phyloP scores from a whole-genome alignment of 768 basidiomycete genomes.

The Trametes cingulata region DNA sequence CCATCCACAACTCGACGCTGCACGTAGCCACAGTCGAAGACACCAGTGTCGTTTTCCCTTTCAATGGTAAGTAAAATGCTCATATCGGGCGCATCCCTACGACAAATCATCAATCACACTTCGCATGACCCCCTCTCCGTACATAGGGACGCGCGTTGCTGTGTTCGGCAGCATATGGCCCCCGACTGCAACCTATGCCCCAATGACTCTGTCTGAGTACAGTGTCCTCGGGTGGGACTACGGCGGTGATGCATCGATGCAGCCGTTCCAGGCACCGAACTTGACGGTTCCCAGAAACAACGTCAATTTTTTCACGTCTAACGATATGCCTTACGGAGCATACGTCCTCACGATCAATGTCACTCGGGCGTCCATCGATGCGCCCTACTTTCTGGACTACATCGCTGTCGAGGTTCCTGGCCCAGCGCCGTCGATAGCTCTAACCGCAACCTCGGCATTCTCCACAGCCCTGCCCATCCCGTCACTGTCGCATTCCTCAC shows the following conservation, averaged over 20 bases:
- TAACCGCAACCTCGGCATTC: too few relatives aligned
- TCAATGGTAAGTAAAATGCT: too few relatives aligned
- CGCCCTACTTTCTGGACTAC: slow-evolving; percentile 5
- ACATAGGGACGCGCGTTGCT: not conserved
- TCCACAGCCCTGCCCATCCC: too few relatives aligned
- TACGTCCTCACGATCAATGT: slow-evolving; percentile 10
- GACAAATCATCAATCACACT: too few relatives aligned
- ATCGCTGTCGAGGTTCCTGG: slow-evolving; percentile 2
- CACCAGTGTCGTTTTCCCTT: not conserved
- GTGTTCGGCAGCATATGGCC: slow-evolving; percentile 2
- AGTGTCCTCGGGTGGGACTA: not conserved
- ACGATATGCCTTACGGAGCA: not conserved
- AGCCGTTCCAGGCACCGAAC: not conserved
- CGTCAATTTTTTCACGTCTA: slow-evolving; percentile 2
- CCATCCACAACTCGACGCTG: slow-evolving; percentile 1
- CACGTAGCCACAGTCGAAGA: not conserved
- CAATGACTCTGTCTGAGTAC: not conserved
- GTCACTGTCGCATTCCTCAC: too few relatives aligned
- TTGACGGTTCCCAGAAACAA: not conserved
- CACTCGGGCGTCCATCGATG: not conserved
- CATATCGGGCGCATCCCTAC: not conserved
- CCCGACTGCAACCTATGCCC: not conserved
- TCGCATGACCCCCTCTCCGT: not conserved
- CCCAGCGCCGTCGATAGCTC: not conserved
- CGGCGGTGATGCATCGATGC: not conserved